phyloP scores from a whole-genome alignment of 1,139 yeast species.

The Arxiozyma slooffiae region DNA sequence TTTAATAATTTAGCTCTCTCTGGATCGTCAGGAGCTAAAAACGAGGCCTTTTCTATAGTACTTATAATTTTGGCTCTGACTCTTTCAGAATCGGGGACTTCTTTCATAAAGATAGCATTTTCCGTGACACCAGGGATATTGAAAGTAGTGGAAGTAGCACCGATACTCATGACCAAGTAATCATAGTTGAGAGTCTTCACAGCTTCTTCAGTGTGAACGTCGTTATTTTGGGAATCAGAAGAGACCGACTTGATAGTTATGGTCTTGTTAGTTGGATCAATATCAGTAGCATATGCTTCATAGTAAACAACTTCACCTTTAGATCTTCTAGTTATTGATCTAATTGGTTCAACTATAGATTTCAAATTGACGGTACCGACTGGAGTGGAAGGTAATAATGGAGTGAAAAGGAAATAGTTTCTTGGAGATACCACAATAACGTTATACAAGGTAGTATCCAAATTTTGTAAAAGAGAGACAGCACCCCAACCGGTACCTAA shows the following conservation, averaged over 20 bases:
- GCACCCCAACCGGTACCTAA: conserved; percentile 96
- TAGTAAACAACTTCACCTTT: conserved; percentile 74
- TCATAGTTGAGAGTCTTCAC: conserved; percentile 49
- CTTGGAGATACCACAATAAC: conserved; percentile 88
- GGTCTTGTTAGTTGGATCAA: conserved; percentile 59
- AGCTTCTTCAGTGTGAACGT: conserved; percentile 26
- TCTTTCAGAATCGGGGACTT: conserved; percentile 69
- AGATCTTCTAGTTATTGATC: conserved; percentile 61
- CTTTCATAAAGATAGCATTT: conserved; percentile 77
- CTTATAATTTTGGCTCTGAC: conserved; percentile 71
- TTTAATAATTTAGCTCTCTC: conserved; percentile 74
- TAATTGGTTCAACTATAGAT: conserved; percentile 80
- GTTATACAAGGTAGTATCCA: conserved; percentile 79
- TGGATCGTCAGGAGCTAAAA: conserved; percentile 61
- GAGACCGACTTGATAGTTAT: conserved; percentile 43
- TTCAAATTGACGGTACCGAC: conserved; percentile 88
- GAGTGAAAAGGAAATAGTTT: conserved; percentile 90
- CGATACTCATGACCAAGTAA: conserved; percentile 79
- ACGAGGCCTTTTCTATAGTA: conserved; percentile 73
- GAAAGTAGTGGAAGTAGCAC: conserved; percentile 86
- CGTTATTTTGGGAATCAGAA: not conserved
- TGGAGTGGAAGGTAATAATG: conserved; percentile 85
- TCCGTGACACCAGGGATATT: conserved; percentile 91
- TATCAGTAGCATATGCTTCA: conserved; percentile 83
- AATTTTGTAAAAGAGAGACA: conserved; percentile 65